phyloP scores from a whole-genome alignment of 1,284 basidiomycete species.

The Bjerkandera adusta region DNA sequence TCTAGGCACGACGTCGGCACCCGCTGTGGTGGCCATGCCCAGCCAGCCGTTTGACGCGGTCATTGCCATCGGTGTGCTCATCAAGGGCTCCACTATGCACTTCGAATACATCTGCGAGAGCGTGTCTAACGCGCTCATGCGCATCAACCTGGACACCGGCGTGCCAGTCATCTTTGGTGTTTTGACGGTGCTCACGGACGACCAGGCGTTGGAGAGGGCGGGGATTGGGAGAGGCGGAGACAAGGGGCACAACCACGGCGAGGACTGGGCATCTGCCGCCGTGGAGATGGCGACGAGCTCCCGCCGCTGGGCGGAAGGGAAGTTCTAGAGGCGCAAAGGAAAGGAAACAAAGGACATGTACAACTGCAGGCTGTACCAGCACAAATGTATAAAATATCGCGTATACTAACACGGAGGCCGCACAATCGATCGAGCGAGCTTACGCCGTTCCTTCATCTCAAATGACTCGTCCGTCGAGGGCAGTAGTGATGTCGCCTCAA shows the following conservation, averaged over 20 bases:
- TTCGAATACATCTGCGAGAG: conserved; percentile 98
- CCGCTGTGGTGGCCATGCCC: conserved; percentile 41
- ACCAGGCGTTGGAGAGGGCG: conserved; percentile 92
- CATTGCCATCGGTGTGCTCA: conserved; percentile 95
- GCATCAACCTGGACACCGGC: conserved; percentile 88
- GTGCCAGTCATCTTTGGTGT: conserved; percentile 98
- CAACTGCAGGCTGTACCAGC: conserved; percentile 6
- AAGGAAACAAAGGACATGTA: conserved; percentile 1
- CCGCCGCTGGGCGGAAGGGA: conserved; percentile 75
- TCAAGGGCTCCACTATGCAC: conserved; percentile 97
- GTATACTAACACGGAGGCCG: neutral
- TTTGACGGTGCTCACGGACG: conserved; percentile 89
- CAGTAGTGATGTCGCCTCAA: neutral
- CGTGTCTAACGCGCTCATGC: conserved; percentile 92
- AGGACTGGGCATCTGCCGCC: conserved; percentile 95
- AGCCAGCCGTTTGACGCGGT: conserved; percentile 87
- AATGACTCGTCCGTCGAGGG: conserved; percentile 7
- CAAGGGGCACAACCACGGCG: conserved; percentile 90
- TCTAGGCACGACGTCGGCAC: conserved; percentile 51
- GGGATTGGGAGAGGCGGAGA: conserved; percentile 68
- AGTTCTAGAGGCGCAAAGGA: conserved; percentile 40
- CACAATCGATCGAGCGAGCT: conserved; percentile 1
- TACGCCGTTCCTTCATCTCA: conserved; percentile 4
- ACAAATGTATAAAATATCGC: no score
- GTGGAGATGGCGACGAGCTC: conserved; percentile 86